Conservation (phyloP, 352 stramenopile species). For the Phytophthora pisi region DNA sequence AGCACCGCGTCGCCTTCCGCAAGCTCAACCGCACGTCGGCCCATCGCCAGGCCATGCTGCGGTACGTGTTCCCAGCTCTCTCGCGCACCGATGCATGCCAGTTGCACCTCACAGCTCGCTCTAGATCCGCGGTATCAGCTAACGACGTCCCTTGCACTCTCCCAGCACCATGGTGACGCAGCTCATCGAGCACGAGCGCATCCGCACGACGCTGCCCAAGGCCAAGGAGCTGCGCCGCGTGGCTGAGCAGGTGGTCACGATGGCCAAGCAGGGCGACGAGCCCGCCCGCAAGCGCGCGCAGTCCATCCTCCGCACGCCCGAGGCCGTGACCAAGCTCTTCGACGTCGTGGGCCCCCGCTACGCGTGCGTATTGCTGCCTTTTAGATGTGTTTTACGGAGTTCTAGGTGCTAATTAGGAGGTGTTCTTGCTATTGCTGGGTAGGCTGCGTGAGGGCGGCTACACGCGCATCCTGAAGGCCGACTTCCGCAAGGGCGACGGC, state of each 20-base stretch:
- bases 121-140: constrained; percentile 9
- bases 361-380: constrained; percentile 62
- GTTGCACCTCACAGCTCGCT: not conserved
- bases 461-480: constrained; percentile 95
- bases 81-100: not conserved
- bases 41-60: constrained; percentile 97
- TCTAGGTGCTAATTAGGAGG: constrained; percentile 13
- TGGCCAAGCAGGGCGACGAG: constrained; percentile 93
- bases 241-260: constrained; percentile 95
- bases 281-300: constrained; percentile 85
- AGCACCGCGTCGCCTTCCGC: constrained; percentile 84
- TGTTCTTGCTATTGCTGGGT: constrained; percentile 8
- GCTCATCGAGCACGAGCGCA: constrained; percentile 97
- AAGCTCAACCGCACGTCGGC: constrained; percentile 93
- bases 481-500: constrained; percentile 93
- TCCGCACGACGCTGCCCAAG: constrained; percentile 96
- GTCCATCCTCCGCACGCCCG: constrained; percentile 88
- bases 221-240: constrained; percentile 95
- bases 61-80: constrained; percentile 51
- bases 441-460: constrained; percentile 91
- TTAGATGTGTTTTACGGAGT: not conserved
- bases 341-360: constrained; percentile 96
- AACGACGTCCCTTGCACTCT: constrained; percentile 1
- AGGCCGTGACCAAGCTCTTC: constrained; percentile 96
- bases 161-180: constrained; percentile 95